Percentiles rank a stretch among this genome's conserved stretches.
Conservation (phyloP, 2,329 filamentous ascomycete species). For the Eurotiales sp. region DNA sequence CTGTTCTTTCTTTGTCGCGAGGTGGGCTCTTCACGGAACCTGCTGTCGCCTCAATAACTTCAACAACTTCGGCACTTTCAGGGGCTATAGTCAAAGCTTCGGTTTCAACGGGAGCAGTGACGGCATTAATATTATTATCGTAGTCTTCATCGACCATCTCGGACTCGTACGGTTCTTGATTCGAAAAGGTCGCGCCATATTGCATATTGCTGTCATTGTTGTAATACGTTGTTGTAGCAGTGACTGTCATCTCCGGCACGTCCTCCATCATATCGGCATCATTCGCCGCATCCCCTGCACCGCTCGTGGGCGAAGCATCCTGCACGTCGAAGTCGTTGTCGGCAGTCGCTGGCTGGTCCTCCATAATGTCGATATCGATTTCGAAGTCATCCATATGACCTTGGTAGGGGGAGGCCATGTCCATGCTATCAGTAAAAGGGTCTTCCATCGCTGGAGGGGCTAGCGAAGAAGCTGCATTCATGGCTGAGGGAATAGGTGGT, state of each 20-base stretch:
- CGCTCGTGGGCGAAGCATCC: slow-evolving; percentile 34
- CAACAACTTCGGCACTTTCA: not conserved
- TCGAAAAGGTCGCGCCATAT: slow-evolving; percentile 27
- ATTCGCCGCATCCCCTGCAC: slow-evolving; percentile 25
- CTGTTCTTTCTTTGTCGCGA: not conserved
- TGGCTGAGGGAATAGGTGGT: slow-evolving; percentile 18
- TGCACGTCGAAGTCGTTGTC: slow-evolving; percentile 47
- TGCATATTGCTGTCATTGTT: slow-evolving; percentile 25
- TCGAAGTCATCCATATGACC: slow-evolving; percentile 50
- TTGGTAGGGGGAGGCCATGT: slow-evolving; percentile 39
- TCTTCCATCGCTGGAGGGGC: slow-evolving; percentile 35
- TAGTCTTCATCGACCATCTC: slow-evolving; percentile 41
- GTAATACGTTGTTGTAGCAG: slow-evolving; percentile 32
- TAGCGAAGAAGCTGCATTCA: slow-evolving; percentile 32
- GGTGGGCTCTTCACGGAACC: not conserved
- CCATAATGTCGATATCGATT: slow-evolving; percentile 57
- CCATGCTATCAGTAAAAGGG: slow-evolving; percentile 38
- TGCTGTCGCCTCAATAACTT: too few relatives aligned
- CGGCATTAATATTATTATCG: slow-evolving; percentile 16
- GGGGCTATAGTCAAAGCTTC: not conserved
- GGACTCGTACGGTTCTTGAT: slow-evolving; percentile 32
- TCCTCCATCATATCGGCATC: slow-evolving; percentile 49
- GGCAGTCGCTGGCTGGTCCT: slow-evolving; percentile 57
- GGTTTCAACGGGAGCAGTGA: not conserved
- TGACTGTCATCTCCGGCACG: slow-evolving; percentile 36